These are phyloP conservation scores for Moesziomyces sp. DNA, from an alignment of 1,284 basidiomycete genomes.

Conservation along the genomic window DNA sequence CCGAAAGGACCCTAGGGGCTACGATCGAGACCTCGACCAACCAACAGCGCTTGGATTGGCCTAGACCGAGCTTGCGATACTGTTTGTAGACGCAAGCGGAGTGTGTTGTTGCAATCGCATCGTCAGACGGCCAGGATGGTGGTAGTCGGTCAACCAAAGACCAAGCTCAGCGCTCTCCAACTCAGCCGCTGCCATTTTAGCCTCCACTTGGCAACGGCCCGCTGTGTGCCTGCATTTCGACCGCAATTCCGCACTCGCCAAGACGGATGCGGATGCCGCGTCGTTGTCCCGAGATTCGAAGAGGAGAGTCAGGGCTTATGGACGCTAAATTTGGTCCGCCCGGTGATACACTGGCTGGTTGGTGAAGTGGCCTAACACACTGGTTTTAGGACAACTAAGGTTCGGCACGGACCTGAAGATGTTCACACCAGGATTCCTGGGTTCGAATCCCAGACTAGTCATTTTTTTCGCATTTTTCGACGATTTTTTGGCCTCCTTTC, in stretches of 20 bases:
- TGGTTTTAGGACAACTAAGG: conserved; percentile 42
- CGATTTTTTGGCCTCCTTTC: not conserved
- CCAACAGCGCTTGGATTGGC: not conserved
- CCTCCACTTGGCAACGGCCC: not conserved
- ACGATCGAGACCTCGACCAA: too few species aligned
- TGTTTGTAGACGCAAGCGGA: not conserved
- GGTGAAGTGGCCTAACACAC: conserved; percentile 55
- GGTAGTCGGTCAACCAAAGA: not conserved
- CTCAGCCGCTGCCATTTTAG: too few species aligned
- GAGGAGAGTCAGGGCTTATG: not conserved
- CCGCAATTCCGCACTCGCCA: not conserved
- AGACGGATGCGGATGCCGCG: conserved; percentile 6
- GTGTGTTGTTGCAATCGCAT: not conserved
- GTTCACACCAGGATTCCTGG: conserved; percentile 47
- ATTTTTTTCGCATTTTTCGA: conserved; percentile 10
- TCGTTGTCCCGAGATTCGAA: not conserved
- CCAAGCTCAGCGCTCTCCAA: not conserved
- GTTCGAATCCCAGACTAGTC: conserved; percentile 57
- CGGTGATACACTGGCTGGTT: conserved; percentile 35
- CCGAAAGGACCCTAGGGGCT: too few species aligned
- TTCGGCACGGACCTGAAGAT: not conserved
- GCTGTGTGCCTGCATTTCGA: not conserved
- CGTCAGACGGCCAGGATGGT: not conserved
- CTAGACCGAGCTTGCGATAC: not conserved
- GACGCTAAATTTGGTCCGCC: not conserved